phyloP scores from a whole-genome alignment of 306 rosid species.

The Medicago arabica region DNA sequence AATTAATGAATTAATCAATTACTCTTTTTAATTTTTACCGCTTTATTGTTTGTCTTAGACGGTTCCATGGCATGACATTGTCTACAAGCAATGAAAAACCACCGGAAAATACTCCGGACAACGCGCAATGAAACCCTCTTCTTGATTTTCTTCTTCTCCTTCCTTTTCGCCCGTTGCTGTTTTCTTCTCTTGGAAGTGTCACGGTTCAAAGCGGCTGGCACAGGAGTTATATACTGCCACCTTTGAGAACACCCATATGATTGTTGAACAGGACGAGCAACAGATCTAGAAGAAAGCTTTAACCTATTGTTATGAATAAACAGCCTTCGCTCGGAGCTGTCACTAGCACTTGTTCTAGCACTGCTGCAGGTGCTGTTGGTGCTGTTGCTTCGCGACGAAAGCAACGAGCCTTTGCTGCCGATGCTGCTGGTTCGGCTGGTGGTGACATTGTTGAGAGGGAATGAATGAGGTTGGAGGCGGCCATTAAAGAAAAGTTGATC shows the following conservation, averaged over 20 bases:
- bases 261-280: not conserved
- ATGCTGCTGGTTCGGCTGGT: conserved; percentile 64
- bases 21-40: not conserved
- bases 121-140: conserved; percentile 27
- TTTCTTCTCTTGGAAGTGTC: conserved; percentile 58
- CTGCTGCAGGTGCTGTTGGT: conserved; percentile 77
- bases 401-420: conserved; percentile 63
- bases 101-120: conserved; percentile 63
- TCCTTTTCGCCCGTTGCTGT: conserved; percentile 14
- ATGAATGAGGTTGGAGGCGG: conserved; percentile 77
- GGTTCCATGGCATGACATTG: conserved; percentile 85
- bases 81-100: conserved; percentile 71
- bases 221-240: conserved; percentile 84
- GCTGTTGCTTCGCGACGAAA: conserved; percentile 84
- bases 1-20: not conserved
- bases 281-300: conserved; percentile 17
- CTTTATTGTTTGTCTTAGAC: conserved; percentile 24
- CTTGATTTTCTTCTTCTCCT: not conserved
- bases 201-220: conserved; percentile 54
- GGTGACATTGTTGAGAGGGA: conserved; percentile 53
- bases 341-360: conserved; percentile 79
- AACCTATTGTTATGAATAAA: conserved; percentile 4
- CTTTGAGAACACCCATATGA: conserved; percentile 43
- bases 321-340: conserved; percentile 55
- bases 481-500: conserved; percentile 90